These are phyloP conservation scores for Penicillium sp. DNA, from an alignment of 2,329 filamentous ascomycete species.

Conservation along the genomic window DNA sequence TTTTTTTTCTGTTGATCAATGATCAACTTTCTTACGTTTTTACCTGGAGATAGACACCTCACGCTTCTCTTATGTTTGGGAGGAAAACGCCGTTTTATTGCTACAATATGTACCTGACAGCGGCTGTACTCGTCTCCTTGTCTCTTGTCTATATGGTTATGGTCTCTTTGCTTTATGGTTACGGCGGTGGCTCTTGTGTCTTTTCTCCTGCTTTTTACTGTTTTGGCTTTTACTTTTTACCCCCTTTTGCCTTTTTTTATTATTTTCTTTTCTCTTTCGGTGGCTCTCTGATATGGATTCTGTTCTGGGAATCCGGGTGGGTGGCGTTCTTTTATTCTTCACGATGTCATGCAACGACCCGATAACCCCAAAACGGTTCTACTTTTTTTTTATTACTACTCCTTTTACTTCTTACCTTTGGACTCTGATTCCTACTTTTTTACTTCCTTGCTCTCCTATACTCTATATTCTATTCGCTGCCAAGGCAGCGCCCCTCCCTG, in stretches of 20 bases:
- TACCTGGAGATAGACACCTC: conserved; percentile 18
- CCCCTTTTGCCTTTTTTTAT: neutral
- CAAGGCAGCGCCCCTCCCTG: neutral
- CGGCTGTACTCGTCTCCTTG: conserved; percentile 2
- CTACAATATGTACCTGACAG: conserved; percentile 1
- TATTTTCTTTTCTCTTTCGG: neutral
- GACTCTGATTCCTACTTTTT: neutral
- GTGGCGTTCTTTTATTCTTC: conserved; percentile 25
- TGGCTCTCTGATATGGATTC: conserved; percentile 15
- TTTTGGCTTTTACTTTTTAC: neutral
- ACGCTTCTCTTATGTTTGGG: conserved; percentile 10
- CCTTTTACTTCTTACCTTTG: neutral
- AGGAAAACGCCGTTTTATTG: conserved; percentile 5
- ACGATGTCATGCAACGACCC: conserved; percentile 25
- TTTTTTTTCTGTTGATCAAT: neutral
- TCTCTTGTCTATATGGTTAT: conserved; percentile 12
- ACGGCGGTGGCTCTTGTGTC: conserved; percentile 3
- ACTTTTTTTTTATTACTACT: conserved; percentile 2
- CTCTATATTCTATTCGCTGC: neutral
- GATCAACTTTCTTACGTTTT: conserved; percentile 6
- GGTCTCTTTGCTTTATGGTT: conserved; percentile 7
- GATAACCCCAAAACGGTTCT: conserved; percentile 16
- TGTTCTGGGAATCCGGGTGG: conserved; percentile 14
- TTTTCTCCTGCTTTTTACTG: neutral
- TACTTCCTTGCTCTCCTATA: neutral